Conservation (phyloP, 192 early-diverging fungal genomes). For the Spinellus fusiger region DNA sequence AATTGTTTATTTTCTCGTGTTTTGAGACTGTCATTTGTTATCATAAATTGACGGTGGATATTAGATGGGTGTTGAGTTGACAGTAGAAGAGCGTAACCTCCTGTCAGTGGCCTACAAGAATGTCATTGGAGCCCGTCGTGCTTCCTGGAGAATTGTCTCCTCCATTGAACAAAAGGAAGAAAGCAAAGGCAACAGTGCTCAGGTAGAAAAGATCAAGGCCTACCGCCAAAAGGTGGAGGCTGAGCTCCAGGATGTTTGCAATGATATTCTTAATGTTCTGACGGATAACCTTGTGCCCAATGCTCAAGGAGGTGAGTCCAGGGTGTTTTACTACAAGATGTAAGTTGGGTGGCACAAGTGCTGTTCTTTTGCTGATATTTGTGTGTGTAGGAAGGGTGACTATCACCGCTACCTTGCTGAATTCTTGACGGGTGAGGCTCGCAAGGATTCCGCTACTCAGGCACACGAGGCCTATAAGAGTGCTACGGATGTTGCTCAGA, state of each 20-base stretch:
- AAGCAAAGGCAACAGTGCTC: constrained; percentile 82
- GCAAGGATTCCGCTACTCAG: constrained; percentile 73
- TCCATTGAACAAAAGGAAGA: constrained; percentile 99
- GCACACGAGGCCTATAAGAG: constrained; percentile 93
- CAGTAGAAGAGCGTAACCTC: constrained; percentile 97
- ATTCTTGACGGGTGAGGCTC: constrained; percentile 83
- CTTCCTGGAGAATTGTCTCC: constrained; percentile 98
- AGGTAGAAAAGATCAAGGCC: constrained; percentile 89
- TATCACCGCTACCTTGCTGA: constrained; percentile 99
- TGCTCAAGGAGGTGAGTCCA: constrained; percentile 93
- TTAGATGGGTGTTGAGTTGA: constrained; percentile 86
- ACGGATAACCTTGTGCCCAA: constrained; percentile 85
- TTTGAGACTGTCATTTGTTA: constrained; percentile 36
- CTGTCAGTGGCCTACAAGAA: constrained; percentile 99
- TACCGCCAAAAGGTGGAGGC: constrained; percentile 94
- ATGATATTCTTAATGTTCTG: constrained; percentile 90
- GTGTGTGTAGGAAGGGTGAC: constrained; percentile 85
- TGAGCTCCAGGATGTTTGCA: constrained; percentile 93
- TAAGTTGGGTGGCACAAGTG: constrained; percentile 32
- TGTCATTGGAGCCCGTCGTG: constrained; percentile 98
- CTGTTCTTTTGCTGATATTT: constrained; percentile 4
- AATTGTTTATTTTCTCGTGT: not conserved
- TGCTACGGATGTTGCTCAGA: constrained; percentile 92
- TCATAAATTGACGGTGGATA: not conserved
- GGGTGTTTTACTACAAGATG: constrained; percentile 99